A percentile compares a stretch with the other conserved stretches of the same genome.
Conservation (phyloP, 2,329 filamentous ascomycete species). For the Capronia coronata region DNA sequence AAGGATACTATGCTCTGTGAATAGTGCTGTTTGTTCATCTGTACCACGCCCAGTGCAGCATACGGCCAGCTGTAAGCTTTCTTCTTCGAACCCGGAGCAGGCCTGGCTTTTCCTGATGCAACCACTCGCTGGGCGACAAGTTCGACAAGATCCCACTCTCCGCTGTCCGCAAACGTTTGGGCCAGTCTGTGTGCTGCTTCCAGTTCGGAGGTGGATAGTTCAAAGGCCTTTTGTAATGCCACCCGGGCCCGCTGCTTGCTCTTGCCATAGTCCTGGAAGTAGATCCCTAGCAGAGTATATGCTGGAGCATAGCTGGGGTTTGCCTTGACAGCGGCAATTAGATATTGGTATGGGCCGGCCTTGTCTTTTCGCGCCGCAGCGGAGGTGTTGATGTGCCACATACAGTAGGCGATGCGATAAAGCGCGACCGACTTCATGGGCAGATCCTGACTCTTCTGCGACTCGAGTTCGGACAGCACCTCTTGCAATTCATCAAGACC, state of each 20-base stretch:
- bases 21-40: conserved; percentile 91
- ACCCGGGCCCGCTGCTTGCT: conserved; percentile 81
- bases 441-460: conserved; percentile 53
- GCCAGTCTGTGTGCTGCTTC: conserved; percentile 82
- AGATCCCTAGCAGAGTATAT: conserved; percentile 84
- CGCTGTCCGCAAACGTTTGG: conserved; percentile 74
- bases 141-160: conserved; percentile 96
- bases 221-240: conserved; percentile 94
- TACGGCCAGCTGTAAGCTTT: conserved; percentile 95
- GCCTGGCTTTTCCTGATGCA: conserved; percentile 87
- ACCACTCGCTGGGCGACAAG: conserved; percentile 83
- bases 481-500: conserved; percentile 65
- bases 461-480: conserved; percentile 60
- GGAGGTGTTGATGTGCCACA: conserved; percentile 77
- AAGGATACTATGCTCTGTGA: conserved; percentile 84
- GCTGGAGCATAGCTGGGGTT: conserved; percentile 83
- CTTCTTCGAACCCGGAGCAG: conserved; percentile 84
- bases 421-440: conserved; percentile 79
- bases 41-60: conserved; percentile 84
- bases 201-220: conserved; percentile 80
- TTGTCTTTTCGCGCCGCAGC: conserved; percentile 70
- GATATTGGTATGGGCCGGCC: conserved; percentile 73
- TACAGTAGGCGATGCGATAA: conserved; percentile 77
- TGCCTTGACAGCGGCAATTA: conserved; percentile 75
- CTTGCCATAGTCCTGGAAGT: conserved; percentile 82